Conservation (phyloP, 768 basidiomycete genomes). For the Tulasnella sp. region DNA sequence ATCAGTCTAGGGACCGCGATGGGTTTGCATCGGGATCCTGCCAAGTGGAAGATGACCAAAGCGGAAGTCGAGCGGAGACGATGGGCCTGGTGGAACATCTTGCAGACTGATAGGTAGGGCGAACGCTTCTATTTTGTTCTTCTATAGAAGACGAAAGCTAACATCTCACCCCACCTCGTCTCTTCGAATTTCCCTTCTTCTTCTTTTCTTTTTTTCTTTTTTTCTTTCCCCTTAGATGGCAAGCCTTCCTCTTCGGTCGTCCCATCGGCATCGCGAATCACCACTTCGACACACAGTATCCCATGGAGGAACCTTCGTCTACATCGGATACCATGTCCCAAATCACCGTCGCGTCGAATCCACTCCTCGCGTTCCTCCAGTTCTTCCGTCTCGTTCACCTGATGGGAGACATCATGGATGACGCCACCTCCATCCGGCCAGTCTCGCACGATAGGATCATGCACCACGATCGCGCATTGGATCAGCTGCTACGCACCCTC, state of each 20-base stretch:
- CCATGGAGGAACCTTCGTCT: conserved; percentile 49
- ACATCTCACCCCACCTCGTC: too few relatives aligned
- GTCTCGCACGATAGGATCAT: conserved; percentile 64
- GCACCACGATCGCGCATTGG: conserved; percentile 58
- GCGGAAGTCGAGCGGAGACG: conserved; percentile 57
- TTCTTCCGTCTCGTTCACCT: conserved; percentile 48
- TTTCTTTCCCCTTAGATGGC: conserved; percentile 49
- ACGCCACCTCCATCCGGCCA: conserved; percentile 68
- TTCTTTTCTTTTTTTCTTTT: background rate
- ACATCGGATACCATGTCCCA: conserved; percentile 25
- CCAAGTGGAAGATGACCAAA: conserved; percentile 58
- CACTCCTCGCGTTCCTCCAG: conserved; percentile 2
- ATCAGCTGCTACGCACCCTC: conserved; percentile 66
- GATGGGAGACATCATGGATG: conserved; percentile 76
- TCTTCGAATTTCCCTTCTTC: conserved; percentile 1
- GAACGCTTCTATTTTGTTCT: too few relatives aligned
- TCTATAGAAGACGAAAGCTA: too few relatives aligned
- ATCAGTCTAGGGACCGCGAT: conserved; percentile 67
- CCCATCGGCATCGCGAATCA: conserved; percentile 65
- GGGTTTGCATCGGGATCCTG: conserved; percentile 81
- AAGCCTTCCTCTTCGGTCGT: conserved; percentile 77
- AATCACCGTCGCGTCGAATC: background rate
- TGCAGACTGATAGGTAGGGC: conserved; percentile 64
- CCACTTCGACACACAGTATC: conserved; percentile 74
- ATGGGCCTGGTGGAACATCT: conserved; percentile 88